Conservation (phyloP, 1,284 basidiomycete species). For the Tylopilus orsonianus region DNA sequence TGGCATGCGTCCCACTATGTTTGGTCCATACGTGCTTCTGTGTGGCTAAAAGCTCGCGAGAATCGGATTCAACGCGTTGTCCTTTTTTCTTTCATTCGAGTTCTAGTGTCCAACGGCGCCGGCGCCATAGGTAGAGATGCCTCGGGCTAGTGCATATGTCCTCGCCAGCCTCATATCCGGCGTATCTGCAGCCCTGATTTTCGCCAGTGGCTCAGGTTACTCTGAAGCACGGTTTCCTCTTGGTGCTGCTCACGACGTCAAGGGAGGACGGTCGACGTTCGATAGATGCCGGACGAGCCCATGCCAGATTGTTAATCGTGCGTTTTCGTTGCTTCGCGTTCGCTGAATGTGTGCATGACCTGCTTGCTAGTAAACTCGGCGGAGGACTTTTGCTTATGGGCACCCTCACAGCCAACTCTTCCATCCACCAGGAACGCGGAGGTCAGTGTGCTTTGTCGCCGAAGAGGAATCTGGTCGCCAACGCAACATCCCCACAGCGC, state of each 20-base stretch:
- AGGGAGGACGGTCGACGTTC: constrained; percentile 64
- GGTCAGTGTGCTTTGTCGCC: constrained; percentile 33
- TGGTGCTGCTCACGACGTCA: constrained; percentile 35
- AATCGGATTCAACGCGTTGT: constrained; percentile 2
- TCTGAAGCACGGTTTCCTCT: constrained; percentile 38
- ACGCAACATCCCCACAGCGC: constrained; percentile 39
- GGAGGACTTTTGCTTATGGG: constrained; percentile 60
- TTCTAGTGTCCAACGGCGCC: constrained; percentile 5
- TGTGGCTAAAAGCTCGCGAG: constrained; percentile 26
- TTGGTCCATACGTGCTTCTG: constrained; percentile 21
- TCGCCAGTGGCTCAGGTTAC: constrained; percentile 36
- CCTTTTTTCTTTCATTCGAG: constrained; percentile 11
- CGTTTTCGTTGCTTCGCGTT: constrained; percentile 18
- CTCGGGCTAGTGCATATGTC: constrained; percentile 12
- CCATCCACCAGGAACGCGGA: constrained; percentile 58
- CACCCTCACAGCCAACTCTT: constrained; percentile 56
- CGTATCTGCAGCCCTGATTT: constrained; percentile 20
- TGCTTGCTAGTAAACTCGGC: constrained; percentile 54
- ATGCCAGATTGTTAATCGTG: constrained; percentile 69
- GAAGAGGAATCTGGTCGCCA: constrained; percentile 13
- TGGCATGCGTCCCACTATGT: constrained; percentile 20
- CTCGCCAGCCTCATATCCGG: constrained; percentile 25
- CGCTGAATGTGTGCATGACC: constrained; percentile 2
- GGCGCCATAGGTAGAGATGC: constrained; percentile 22
- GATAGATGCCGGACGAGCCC: constrained; percentile 62